Evolutionary conservation across 202 grass and related monocot genomes (phyloP), one percentile per base, ranked within the genome.

Genomic region (Panicum hallii): DNA sequence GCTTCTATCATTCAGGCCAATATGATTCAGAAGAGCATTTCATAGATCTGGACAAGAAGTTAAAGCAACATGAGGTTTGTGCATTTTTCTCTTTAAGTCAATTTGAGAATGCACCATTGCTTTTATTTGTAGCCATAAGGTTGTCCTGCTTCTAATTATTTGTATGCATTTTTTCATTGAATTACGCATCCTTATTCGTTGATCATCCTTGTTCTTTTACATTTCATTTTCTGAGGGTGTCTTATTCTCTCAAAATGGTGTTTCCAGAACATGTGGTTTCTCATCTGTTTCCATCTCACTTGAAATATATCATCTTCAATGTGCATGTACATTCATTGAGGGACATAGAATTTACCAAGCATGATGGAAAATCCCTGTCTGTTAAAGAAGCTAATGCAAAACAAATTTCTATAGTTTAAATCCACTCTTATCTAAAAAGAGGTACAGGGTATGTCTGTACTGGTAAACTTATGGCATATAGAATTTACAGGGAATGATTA

Each of bases 1-100:
- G 96, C 91, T 99, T 99, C 86, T 95, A 99, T 88, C 93, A 99
- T 75, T 95, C 91, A 54, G 96, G 93, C 30, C 96, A 95, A 82
- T 99, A 99, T 88, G 93, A 99, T 62, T 95, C 90, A 7, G 89
- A 99, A 77, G 72, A 85, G 53, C 77, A 94, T 88, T 99, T 99
- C 76, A 75, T 53, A 74, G 93, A 95, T 50, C 88, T 99, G 46
- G 82, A 92, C 79, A 99, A 91, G 91, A 99, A 94, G 73, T 85
- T 99, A 64, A 90, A 94, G 82, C 79, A 86, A 58, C 93, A 99
- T 83, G 93, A 99, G 93, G 93, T 96, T 88, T 80, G 64, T 65
- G 7, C 75, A 49, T 34, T 43, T 70, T 84, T 49, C 67, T 87
- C 15, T 81, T 87, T 11, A 76, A 56, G 9, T 79, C 15, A 65